Evolutionary conservation across 305 asterid genomes (phyloP).

Genomic region (Withania somnifera): DNA sequence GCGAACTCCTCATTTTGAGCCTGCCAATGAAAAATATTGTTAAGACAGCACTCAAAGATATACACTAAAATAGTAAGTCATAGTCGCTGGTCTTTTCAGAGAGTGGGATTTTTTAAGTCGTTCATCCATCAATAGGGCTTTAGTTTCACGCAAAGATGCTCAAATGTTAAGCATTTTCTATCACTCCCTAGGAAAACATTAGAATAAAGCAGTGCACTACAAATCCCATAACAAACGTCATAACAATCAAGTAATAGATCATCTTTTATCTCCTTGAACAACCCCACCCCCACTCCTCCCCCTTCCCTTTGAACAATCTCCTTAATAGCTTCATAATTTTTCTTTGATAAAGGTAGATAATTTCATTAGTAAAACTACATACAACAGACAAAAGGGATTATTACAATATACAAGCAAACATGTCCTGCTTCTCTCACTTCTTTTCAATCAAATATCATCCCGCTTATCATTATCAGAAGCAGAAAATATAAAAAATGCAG

Average conservation of each 20-base stretch:
- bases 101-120: background rate
- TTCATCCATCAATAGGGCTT: background rate
- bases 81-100: background rate
- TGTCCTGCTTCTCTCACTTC: background rate
- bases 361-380: background rate
- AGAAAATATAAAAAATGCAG: background rate
- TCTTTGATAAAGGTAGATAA: background rate
- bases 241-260: background rate
- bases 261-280: background rate
- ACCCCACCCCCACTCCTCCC: no score
- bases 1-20: conserved; percentile 79
- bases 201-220: background rate
- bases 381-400: background rate
- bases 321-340: background rate
- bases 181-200: background rate
- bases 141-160: background rate
- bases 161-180: background rate
- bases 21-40: conserved; percentile 27
- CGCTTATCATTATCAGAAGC: background rate
- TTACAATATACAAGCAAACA: background rate
- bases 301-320: background rate
- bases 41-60: background rate
- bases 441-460: background rate
- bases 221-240: background rate
- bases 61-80: background rate